Evolutionary conservation across 2,329 filamentous ascomycete genomes (phyloP), one percentile per base, ranked within the genome.

Genomic region (Sclerotinia glacialis): DNA sequence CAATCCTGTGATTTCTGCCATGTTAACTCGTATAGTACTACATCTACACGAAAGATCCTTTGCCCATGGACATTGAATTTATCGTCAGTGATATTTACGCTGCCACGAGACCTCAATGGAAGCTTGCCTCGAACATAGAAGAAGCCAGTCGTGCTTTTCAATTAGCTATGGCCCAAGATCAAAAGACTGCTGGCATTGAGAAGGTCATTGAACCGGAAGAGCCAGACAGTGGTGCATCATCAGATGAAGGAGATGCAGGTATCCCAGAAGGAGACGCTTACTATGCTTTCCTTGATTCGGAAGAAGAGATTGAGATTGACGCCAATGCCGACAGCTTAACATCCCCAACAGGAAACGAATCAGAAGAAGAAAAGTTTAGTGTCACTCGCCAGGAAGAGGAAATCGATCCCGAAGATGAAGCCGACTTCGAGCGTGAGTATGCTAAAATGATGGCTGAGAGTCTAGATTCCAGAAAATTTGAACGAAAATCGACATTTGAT

Each of bases 401-500:
- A 73, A 85, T 93, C 66, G 93, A 99, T 71, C 93, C 94, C 0
- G 93, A 97, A 79, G 92, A 90, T 50, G 95, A 99, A 75, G 95
- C 94, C 8, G 95, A 99, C 52, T 99, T 99, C 76, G 96, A 99
- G 76, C 91, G 94, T 73, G 95, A 98, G 78, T 95, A 97, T 77
- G 93, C 95, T 47, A 97, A 96, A 78, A 91, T 99, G 86, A 98
- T 99, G 94, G 86, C 93, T 61, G 95, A 99, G 78, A 97, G 94
- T 79, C 81, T 97, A 74, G 95, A 99, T 72, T 96, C 94, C 5
- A 88, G 95, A 73, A 97, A 97, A 74, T 96, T 97, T 72, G 95
- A 99, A 75, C 91, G 95, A 69, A 97, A 97, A 79, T 88, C 91
- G 37, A 85, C 95, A 62, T 97, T 99, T 75, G 96, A 99, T 77